A percentile compares a stretch with the other conserved stretches of the same genome.
Evolutionary conservation across 2,329 filamentous ascomycete genomes (phyloP).

Genomic region (Arthrinium puccinioides): DNA sequence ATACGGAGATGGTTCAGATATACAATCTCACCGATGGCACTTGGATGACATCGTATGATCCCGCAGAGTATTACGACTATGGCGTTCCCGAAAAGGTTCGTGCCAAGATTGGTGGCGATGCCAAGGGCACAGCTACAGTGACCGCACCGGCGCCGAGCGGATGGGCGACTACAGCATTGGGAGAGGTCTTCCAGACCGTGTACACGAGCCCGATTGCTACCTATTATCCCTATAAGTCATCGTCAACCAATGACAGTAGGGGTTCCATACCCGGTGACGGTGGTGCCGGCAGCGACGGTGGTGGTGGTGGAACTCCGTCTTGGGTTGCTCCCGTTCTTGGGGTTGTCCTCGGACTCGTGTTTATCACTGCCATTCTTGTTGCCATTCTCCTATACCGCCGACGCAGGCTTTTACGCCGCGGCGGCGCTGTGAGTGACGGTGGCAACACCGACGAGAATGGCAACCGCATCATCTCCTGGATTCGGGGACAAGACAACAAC

Average conservation of each 20-base stretch:
- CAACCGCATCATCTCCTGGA: constrained; percentile 44
- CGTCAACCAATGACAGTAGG: constrained; percentile 19
- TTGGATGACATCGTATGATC: constrained; percentile 67
- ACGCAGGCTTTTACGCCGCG: constrained; percentile 32
- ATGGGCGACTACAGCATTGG: constrained; percentile 44
- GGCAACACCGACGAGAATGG: constrained; percentile 36
- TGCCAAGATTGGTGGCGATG: constrained; percentile 59
- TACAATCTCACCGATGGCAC: constrained; percentile 65
- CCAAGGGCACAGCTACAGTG: constrained; percentile 60
- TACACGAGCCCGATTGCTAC: constrained; percentile 52
- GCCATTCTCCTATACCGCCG: constrained; percentile 46
- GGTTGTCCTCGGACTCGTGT: constrained; percentile 51
- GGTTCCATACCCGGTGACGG: constrained; percentile 8
- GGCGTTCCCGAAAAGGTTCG: constrained; percentile 59
- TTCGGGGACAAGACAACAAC: constrained; percentile 32
- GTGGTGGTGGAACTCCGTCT: constrained; percentile 35
- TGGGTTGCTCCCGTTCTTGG: constrained; percentile 58
- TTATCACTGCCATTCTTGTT: constrained; percentile 44
- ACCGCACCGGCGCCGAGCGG: constrained; percentile 53
- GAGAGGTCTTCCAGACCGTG: constrained; percentile 41
- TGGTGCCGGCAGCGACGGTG: constrained; percentile 12
- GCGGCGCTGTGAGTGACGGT: constrained; percentile 26
- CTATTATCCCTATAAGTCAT: constrained; percentile 52
- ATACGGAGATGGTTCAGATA: constrained; percentile 47
- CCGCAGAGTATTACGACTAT: constrained; percentile 57